These are phyloP conservation scores for Musa schizocarpa DNA, from an alignment of 176 grass and related monocot genomes.

Conservation along the genomic window DNA sequence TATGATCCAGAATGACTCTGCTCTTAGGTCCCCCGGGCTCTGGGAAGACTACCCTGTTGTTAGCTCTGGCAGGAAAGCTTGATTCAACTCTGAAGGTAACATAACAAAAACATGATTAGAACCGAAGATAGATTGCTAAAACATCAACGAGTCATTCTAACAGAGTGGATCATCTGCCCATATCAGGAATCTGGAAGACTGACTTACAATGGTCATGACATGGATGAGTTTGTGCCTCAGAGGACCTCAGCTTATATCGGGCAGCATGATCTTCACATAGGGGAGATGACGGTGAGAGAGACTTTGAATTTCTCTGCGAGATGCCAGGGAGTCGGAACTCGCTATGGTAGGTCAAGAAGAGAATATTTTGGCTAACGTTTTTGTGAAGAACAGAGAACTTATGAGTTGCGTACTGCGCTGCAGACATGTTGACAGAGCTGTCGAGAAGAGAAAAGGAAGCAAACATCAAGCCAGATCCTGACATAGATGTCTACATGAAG, in stretches of 20 bases:
- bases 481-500: slow-evolving; percentile 97
- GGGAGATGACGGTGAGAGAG: slow-evolving; percentile 90
- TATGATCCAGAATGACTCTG: slow-evolving; percentile 60
- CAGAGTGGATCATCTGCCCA: not conserved
- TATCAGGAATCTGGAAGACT: slow-evolving; percentile 60
- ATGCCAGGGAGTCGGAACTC: slow-evolving; percentile 91
- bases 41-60: slow-evolving; percentile 73
- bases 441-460: slow-evolving; percentile 94
- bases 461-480: slow-evolving; percentile 76
- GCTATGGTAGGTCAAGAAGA: slow-evolving; percentile 50
- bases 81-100: slow-evolving; percentile 31
- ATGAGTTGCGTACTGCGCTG: slow-evolving; percentile 8
- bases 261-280: slow-evolving; percentile 71
- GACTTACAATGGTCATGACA: slow-evolving; percentile 79
- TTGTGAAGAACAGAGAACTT: slow-evolving; percentile 8
- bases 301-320: slow-evolving; percentile 69
- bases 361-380: not conserved
- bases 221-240: slow-evolving; percentile 91
- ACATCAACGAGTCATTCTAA: not conserved
- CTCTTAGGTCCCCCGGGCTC: slow-evolving; percentile 88
- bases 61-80: slow-evolving; percentile 83
- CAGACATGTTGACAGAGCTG: slow-evolving; percentile 88
- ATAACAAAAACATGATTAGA: not conserved
- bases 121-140: not conserved
- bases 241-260: slow-evolving; percentile 80